Evolutionary conservation across 2,329 filamentous ascomycete genomes (phyloP), one percentile per base, ranked within the genome.

Genomic region (Amylocarpus encephaloides): DNA sequence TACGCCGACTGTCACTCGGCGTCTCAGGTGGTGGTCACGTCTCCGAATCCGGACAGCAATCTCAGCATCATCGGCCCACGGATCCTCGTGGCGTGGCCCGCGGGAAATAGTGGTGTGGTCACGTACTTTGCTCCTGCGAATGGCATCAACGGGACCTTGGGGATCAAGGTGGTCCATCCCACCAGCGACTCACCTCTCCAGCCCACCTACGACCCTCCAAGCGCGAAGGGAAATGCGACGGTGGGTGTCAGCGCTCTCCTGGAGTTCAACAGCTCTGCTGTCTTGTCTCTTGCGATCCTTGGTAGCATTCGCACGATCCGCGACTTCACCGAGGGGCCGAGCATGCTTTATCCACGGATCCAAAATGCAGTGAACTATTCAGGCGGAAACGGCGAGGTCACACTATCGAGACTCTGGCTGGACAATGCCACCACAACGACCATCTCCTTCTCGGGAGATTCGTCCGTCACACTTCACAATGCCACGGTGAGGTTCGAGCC

Each of bases 251-350:
- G 71, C 6, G 76, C 78, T 0, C 61, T 72, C 2, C 52, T 85
- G 6, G 70, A 71, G 1, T 77, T 85, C 60, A 83, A 83, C 59
- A 68, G 72, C 4, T 79, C 80, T 0, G 78, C 80, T 0, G 64
- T 69, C 1, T 67, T 85, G 13, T 74, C 73, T 0, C 59, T 82
- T 0, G 70, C 79, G 0, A 80, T 85, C 7, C 62, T 85, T 6
- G 82, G 82, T 1, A 82, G 79, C 60, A 75, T 84, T 30, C 70
- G 80, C 9, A 80, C 75, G 1, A 82, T 85, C 54, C 73, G 82
- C 35, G 80, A 85, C 57, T 82, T 78, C 56, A 75, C 74, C 1
- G 80, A 84, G 62, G 80, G 80, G 0, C 72, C 74, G 1, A 76
- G 74, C 45, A 62, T 75, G 3, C 67, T 84, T 5, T 67, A 67